Percentiles rank a stretch among this genome's conserved stretches.
Conservation (phyloP, 495 filamentous ascomycete species). For the Hypoxylon lienhwacheense region DNA sequence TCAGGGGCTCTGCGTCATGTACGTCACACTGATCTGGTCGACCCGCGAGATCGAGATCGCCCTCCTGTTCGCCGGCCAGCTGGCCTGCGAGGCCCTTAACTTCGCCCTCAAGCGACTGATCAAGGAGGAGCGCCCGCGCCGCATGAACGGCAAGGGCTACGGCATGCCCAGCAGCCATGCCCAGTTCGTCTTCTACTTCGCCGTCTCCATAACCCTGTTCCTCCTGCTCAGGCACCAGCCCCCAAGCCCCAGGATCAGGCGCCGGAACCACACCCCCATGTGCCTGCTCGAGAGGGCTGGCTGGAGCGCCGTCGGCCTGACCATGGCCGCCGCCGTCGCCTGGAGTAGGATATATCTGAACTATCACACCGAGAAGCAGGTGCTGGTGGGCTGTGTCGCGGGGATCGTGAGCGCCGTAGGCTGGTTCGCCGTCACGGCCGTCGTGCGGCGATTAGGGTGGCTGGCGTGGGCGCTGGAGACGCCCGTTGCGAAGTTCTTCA, state of each 20-base stretch:
- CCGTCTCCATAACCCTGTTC: conserved; percentile 78
- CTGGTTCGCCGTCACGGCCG: conserved; percentile 76
- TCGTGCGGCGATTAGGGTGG: conserved; percentile 59
- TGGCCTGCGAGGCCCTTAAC: conserved; percentile 93
- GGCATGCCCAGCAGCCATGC: conserved; percentile 99
- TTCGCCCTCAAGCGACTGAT: conserved; percentile 86
- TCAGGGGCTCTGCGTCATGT: conserved; percentile 85
- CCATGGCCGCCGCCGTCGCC: conserved; percentile 69
- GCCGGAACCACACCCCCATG: conserved; percentile 52
- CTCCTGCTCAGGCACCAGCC: conserved; percentile 75
- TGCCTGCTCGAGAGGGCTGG: conserved; percentile 59
- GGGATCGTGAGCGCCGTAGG: conserved; percentile 69
- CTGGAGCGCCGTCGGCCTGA: conserved; percentile 59
- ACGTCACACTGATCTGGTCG: conserved; percentile 85
- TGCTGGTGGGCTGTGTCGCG: conserved; percentile 73
- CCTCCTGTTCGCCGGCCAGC: conserved; percentile 88
- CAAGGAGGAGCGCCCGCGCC: conserved; percentile 83
- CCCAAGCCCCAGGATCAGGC: conserved; percentile 29
- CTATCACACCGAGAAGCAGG: conserved; percentile 90
- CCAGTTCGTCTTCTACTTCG: conserved; percentile 91
- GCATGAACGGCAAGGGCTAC: conserved; percentile 88
- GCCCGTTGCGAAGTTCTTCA: conserved; percentile 62
- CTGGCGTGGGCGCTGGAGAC: conserved; percentile 73
- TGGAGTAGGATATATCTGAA: conserved; percentile 84
- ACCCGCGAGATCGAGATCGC: conserved; percentile 88